phyloP scores from a whole-genome alignment of 148 eudicot genomes.

The Chenopodium berlandieri region DNA sequence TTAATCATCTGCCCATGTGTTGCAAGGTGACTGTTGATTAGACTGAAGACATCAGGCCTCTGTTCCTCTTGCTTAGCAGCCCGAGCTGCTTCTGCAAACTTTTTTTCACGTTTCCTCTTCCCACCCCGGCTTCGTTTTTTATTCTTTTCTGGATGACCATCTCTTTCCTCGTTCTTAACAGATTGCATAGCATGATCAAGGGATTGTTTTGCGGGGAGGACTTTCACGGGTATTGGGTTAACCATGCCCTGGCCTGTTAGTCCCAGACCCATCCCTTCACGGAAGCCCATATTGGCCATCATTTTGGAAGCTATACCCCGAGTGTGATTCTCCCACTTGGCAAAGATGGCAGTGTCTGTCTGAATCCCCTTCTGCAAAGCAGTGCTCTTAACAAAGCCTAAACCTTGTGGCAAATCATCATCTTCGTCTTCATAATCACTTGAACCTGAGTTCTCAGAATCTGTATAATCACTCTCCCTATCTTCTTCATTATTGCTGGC shows the following conservation, averaged over 20 bases:
- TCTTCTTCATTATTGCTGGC: constrained; percentile 59
- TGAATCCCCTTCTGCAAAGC: constrained; percentile 72
- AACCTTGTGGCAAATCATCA: constrained; percentile 46
- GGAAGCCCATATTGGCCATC: constrained; percentile 97
- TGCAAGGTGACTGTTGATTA: constrained; percentile 83
- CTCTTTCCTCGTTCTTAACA: constrained; percentile 29
- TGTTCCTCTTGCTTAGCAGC: constrained; percentile 70
- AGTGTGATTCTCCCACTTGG: constrained; percentile 97
- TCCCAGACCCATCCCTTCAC: constrained; percentile 97
- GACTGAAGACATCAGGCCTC: constrained; percentile 71
- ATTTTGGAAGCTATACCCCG: constrained; percentile 93
- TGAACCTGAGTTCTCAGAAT: constrained; percentile 49
- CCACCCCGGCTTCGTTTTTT: constrained; percentile 91
- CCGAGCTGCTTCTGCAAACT: constrained; percentile 65
- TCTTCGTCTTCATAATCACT: constrained; percentile 69
- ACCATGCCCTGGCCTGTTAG: constrained; percentile 79
- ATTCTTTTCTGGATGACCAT: constrained; percentile 28
- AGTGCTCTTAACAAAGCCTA: constrained; percentile 67
- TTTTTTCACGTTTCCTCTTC: constrained; percentile 86
- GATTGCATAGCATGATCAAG: constrained; percentile 68
- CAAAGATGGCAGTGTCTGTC: constrained; percentile 84
- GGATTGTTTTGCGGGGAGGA: constrained; percentile 83
- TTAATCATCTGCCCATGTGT: constrained; percentile 42
- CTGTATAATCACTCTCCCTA: constrained; percentile 37
- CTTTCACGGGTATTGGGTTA: constrained; percentile 72